These are phyloP conservation scores for Chamaecyparis obtusa DNA, from an alignment of 75 land plant species.

Conservation along the genomic window DNA sequence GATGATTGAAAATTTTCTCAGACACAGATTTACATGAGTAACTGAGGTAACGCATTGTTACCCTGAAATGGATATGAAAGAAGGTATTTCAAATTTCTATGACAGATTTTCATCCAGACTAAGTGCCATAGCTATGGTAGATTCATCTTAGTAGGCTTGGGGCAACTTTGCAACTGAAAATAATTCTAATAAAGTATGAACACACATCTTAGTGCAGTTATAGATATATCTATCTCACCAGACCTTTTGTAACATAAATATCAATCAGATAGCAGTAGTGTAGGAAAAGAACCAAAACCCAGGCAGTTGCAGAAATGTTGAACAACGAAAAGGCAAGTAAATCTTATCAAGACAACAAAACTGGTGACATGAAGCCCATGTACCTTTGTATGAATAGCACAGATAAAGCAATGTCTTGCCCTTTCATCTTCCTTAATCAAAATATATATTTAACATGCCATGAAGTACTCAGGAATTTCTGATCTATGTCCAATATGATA, in stretches of 20 bases:
- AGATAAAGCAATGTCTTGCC: too few relatives aligned
- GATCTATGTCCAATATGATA: too few relatives aligned
- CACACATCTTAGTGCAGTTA: too few relatives aligned
- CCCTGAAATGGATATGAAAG: too few relatives aligned
- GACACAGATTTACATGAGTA: background rate
- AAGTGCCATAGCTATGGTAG: too few relatives aligned
- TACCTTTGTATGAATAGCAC: background rate
- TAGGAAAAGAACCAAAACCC: background rate
- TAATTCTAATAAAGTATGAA: background rate
- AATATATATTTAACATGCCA: too few relatives aligned
- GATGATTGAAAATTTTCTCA: background rate
- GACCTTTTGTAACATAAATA: background rate
- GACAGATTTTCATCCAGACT: too few relatives aligned
- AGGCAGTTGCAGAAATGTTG: background rate
- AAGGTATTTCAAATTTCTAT: too few relatives aligned
- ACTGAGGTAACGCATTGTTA: background rate
- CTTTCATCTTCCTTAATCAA: too few relatives aligned
- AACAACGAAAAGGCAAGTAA: background rate
- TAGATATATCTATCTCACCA: background rate
- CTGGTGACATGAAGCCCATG: background rate
- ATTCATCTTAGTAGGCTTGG: background rate
- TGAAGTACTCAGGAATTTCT: too few relatives aligned
- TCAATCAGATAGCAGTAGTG: background rate
- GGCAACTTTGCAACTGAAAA: background rate
- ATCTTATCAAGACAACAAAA: background rate